Evolutionary conservation across 2,329 filamentous ascomycete species (phyloP).

Genomic region (Paecilomyces dactylethromorphus): DNA sequence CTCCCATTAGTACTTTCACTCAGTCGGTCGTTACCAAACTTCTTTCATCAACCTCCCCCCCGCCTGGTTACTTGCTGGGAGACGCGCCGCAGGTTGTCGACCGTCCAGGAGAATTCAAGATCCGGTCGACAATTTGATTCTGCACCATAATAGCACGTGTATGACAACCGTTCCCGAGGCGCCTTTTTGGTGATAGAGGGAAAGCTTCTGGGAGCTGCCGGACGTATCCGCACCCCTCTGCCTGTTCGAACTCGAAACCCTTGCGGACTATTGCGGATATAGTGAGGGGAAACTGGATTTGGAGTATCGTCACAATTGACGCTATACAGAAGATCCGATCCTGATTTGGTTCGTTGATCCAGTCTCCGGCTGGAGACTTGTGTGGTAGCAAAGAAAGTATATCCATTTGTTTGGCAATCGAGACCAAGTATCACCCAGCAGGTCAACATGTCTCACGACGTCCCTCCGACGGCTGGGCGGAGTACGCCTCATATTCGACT

Average conservation of each 20-base stretch:
- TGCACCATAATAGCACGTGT: background rate
- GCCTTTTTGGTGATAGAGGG: background rate
- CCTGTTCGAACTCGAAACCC: background rate
- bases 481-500: slow-evolving; percentile 55
- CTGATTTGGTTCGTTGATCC: slow-evolving; percentile 9
- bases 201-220: background rate
- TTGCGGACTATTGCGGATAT: slow-evolving; percentile 1
- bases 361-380: slow-evolving; percentile 1
- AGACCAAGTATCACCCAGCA: background rate
- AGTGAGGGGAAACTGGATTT: background rate
- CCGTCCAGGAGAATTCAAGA: background rate
- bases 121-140: background rate
- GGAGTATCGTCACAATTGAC: slow-evolving; percentile 1
- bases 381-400: background rate
- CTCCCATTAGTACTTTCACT: background rate
- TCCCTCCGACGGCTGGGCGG: slow-evolving; percentile 6
- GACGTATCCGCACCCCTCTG: background rate
- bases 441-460: background rate
- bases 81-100: background rate
- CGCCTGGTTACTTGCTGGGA: background rate
- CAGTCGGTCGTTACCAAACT: slow-evolving; percentile 7
- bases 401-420: background rate
- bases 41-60: background rate
- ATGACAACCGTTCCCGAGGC: background rate
- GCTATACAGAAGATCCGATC: slow-evolving; percentile 11